These are phyloP conservation scores for Ceraceosorus bombacis DNA, from an alignment of 1,284 basidiomycete species.

Conservation along the genomic window DNA sequence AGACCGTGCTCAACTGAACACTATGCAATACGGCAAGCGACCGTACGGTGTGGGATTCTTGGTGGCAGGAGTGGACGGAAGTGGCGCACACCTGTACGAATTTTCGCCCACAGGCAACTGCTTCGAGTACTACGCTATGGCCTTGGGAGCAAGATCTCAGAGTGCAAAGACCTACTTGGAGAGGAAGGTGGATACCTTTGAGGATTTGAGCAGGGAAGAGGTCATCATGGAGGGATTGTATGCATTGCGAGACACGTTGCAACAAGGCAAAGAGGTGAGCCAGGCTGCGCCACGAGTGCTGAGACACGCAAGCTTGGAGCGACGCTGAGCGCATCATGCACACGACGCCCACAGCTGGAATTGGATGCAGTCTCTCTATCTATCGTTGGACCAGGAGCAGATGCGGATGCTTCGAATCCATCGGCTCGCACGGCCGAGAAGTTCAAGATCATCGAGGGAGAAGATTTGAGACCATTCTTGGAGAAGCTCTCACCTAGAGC, in stretches of 20 bases:
- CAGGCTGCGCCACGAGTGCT: background rate
- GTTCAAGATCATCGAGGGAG: slow-evolving; percentile 42
- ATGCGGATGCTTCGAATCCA: slow-evolving; percentile 33
- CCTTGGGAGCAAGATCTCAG: slow-evolving; percentile 92
- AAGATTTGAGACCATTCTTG: slow-evolving; percentile 37
- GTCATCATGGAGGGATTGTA: slow-evolving; percentile 41
- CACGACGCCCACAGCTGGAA: slow-evolving; percentile 22
- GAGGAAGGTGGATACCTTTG: slow-evolving; percentile 79
- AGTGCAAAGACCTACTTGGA: slow-evolving; percentile 98
- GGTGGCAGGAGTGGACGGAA: slow-evolving; percentile 88
- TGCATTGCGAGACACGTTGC: slow-evolving; percentile 44
- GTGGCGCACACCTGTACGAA: slow-evolving; percentile 93
- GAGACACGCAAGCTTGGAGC: slow-evolving; percentile 2
- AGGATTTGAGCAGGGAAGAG: slow-evolving; percentile 26
- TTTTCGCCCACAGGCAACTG: slow-evolving; percentile 96
- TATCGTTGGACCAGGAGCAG: slow-evolving; percentile 43
- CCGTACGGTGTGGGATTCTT: slow-evolving; percentile 99
- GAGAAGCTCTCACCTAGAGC: slow-evolving; percentile 11
- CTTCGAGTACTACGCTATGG: slow-evolving; percentile 97
- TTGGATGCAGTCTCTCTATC: slow-evolving; percentile 39
- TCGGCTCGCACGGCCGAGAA: slow-evolving; percentile 33
- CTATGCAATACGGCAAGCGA: slow-evolving; percentile 92
- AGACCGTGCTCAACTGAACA: slow-evolving; percentile 98
- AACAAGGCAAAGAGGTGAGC: slow-evolving; percentile 44
- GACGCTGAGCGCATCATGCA: background rate